A percentile compares a stretch with the other conserved stretches of the same genome.
These are phyloP conservation scores for Saccharomyces hybrid DNA, from an alignment of 1,139 yeast species.

Conservation along the genomic window DNA sequence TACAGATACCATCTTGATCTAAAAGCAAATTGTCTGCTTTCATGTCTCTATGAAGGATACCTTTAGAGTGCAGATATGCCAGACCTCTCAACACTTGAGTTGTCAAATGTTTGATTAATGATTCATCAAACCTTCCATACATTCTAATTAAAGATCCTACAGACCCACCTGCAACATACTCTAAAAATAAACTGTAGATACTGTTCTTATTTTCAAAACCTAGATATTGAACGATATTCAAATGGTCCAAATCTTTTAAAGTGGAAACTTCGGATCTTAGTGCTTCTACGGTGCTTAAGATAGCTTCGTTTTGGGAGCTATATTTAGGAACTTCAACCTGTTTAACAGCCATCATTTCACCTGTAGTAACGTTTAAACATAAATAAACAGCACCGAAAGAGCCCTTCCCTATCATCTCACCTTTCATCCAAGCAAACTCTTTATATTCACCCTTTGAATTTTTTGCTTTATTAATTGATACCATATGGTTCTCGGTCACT, in stretches of 20 bases:
- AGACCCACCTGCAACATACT: conserved; percentile 97
- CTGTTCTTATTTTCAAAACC: conserved; percentile 79
- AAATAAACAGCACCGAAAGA: conserved; percentile 94
- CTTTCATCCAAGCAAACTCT: conserved; percentile 96
- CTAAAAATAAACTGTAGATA: conserved; percentile 79
- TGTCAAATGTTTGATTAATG: conserved; percentile 63
- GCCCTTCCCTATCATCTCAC: conserved; percentile 94
- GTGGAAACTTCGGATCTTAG: conserved; percentile 88
- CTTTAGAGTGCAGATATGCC: conserved; percentile 75
- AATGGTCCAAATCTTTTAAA: conserved; percentile 87
- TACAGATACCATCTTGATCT: conserved; percentile 90
- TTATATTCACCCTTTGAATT: conserved; percentile 57
- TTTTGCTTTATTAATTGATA: conserved; percentile 38
- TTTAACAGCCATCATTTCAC: conserved; percentile 98
- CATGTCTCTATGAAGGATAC: conserved; percentile 89
- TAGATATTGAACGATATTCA: conserved; percentile 88
- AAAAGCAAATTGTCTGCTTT: conserved; percentile 89
- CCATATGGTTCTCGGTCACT: conserved; percentile 66
- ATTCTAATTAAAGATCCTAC: conserved; percentile 79
- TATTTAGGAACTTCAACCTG: conserved; percentile 69
- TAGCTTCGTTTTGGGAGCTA: conserved; percentile 39
- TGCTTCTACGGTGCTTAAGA: conserved; percentile 61
- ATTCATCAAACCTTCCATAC: conserved; percentile 81
- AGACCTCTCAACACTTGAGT: conserved; percentile 78
- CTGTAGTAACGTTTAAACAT: conserved; percentile 91